These are phyloP conservation scores for Heterobasidion occidentale DNA, from an alignment of 1,284 basidiomycete species.

Conservation along the genomic window DNA sequence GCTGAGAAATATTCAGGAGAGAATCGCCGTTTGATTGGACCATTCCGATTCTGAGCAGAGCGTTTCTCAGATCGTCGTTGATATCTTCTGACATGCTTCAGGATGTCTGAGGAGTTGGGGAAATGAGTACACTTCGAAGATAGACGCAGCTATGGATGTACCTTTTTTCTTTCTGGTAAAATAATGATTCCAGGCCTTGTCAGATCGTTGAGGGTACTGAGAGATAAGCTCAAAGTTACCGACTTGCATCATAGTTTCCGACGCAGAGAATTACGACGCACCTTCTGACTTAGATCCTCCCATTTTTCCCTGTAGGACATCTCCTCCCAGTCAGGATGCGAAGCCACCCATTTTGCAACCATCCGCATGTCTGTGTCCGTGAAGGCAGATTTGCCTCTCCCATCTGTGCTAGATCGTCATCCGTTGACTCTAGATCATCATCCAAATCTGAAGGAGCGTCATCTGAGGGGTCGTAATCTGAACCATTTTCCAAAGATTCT, in stretches of 20 bases:
- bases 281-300: conserved; percentile 11
- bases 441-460: conserved; percentile 14
- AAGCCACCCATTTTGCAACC: conserved; percentile 47
- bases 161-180: conserved; percentile 16
- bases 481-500: not conserved
- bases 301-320: conserved; percentile 40
- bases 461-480: conserved; percentile 11
- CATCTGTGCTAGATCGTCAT: conserved; percentile 43
- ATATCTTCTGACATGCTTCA: not conserved
- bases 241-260: too few species aligned
- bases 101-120: not conserved
- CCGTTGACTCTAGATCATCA: conserved; percentile 4
- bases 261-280: too few species aligned
- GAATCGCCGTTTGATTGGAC: too few species aligned
- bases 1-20: too few species aligned
- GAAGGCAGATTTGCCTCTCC: conserved; percentile 36
- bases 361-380: conserved; percentile 50
- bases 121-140: not conserved
- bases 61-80: not conserved
- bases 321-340: conserved; percentile 32
- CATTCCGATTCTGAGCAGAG: not conserved
- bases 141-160: not conserved
- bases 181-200: conserved; percentile 42
- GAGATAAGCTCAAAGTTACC: conserved; percentile 27
- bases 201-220: conserved; percentile 41